phyloP scores from a whole-genome alignment of 2,329 filamentous ascomycete species.

The Lachnellula arida region DNA sequence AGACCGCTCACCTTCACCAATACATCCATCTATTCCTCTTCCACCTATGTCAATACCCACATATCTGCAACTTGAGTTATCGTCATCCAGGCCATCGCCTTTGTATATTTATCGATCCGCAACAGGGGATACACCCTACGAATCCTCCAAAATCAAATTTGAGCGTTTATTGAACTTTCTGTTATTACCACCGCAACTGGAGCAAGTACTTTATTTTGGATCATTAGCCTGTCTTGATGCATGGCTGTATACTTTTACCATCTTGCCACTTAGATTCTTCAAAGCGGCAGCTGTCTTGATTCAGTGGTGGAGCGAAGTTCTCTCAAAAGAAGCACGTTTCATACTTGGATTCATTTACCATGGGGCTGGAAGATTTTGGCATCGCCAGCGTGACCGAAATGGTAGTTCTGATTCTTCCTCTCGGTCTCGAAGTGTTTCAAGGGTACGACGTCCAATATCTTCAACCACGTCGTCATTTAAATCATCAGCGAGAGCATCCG shows the following conservation, averaged over 20 bases:
- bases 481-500: slow-evolving; percentile 15
- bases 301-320: slow-evolving; percentile 71
- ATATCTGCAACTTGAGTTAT: slow-evolving; percentile 59
- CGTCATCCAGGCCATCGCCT: slow-evolving; percentile 56
- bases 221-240: slow-evolving; percentile 88
- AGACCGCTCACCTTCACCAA: slow-evolving; percentile 28
- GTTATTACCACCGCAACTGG: slow-evolving; percentile 73
- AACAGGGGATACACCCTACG: slow-evolving; percentile 65
- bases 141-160: slow-evolving; percentile 88
- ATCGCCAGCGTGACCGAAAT: slow-evolving; percentile 45
- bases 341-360: slow-evolving; percentile 72
- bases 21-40: slow-evolving; percentile 53
- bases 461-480: slow-evolving; percentile 26
- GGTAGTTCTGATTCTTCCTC: slow-evolving; percentile 29
- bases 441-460: slow-evolving; percentile 19
- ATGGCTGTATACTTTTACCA: slow-evolving; percentile 96
- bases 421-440: slow-evolving; percentile 27
- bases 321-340: slow-evolving; percentile 67
- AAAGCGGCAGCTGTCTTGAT: slow-evolving; percentile 73
- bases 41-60: slow-evolving; percentile 64
- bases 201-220: slow-evolving; percentile 82
- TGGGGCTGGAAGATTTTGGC: slow-evolving; percentile 76
- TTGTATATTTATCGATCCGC: slow-evolving; percentile 61
- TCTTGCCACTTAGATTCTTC: slow-evolving; percentile 82
- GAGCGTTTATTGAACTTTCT: slow-evolving; percentile 88